Base-by-base conservation (phyloP, 2,329 filamentous ascomycete species). In the Ilyonectria sp. region DNA sequence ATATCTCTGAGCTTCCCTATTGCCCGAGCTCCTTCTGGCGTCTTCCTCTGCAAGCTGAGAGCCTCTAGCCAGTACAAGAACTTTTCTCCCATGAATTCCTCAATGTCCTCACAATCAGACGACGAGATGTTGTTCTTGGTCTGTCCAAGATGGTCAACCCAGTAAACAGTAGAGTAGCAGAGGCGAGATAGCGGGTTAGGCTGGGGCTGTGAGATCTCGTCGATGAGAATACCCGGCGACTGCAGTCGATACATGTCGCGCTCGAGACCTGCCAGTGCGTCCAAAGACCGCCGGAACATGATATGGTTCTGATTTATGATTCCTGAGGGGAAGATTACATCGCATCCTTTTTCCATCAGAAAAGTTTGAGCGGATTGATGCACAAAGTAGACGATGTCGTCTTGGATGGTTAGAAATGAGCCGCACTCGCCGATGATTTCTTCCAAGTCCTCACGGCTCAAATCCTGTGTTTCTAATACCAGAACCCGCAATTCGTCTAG, bases 291-390 rank as follows among this genome's bases (percentile, higher is more conserved):
- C 6, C 63, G 74, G 56, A 82, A 79, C 2, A 86, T 77, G 0
- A 15, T 3, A 15, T 74, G 55, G 58, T 85, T 80, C 9, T 72
- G 61, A 2, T 71, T 31, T n/a, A 53, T 50, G 4, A 59, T 47
- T 1, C 81, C 77, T 21, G 19, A 56, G 15, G 78, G 77, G 35
- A 83, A 81, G 1, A 84, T 71, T 10, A 65, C 44, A 8, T 57
- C n/a, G 2, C 47, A 53, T 55, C 68, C 71, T 9, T 74, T 61
- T 19, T 71, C 35, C 82, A 49, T 40, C 1, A 86, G 62, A 63
- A 76, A 83, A 17, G 85, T 82, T 65, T 83, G 83, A 1, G 81
- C 83, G 2, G 82, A 85, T 63, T 83, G 79, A 65, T 85, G 82
- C 1, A 85, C 76, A 66, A 83, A 79, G 50, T 74, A 79, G 9